A percentile compares a stretch with the other conserved stretches of the same genome.
Conservation (phyloP, 495 filamentous ascomycete genomes). For the Penicillium desertorum region DNA sequence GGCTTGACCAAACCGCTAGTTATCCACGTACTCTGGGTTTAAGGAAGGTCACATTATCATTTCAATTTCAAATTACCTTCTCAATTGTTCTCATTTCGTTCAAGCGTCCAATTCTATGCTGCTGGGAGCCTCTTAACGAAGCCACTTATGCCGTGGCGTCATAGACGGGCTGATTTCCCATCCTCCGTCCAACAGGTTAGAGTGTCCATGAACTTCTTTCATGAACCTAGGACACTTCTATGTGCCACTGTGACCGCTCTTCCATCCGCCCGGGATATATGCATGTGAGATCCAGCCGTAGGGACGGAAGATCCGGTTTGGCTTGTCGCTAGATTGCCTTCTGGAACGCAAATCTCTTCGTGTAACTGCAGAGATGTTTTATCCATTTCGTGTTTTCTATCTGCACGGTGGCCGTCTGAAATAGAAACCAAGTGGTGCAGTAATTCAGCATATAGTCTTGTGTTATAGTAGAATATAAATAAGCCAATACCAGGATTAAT, state of each 20-base stretch:
- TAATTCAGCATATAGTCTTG: not conserved
- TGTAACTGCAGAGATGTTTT: slow-evolving; percentile 4
- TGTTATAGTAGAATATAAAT: not conserved
- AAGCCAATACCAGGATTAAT: not conserved
- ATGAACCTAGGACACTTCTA: slow-evolving; percentile 5
- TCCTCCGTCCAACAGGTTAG: not conserved
- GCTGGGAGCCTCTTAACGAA: not conserved
- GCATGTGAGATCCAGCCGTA: slow-evolving; percentile 13
- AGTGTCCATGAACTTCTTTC: not conserved
- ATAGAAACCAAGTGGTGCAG: not conserved
- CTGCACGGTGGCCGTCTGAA: not conserved
- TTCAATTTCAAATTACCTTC: not conserved
- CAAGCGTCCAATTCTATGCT: not conserved
- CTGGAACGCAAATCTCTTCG: not conserved
- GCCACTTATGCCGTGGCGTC: not conserved
- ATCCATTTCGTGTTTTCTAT: not conserved
- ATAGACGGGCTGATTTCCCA: not conserved
- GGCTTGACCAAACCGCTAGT: not conserved
- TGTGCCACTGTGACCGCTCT: not conserved
- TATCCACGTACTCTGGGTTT: not conserved
- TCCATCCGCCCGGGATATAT: slow-evolving; percentile 2
- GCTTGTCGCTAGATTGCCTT: slow-evolving; percentile 5
- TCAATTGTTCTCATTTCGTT: not conserved
- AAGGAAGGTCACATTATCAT: not conserved
- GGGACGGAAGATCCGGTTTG: slow-evolving; percentile 11